Base-by-base conservation (phyloP, 257 asterid genomes). In the Rubia yunnanensis region DNA sequence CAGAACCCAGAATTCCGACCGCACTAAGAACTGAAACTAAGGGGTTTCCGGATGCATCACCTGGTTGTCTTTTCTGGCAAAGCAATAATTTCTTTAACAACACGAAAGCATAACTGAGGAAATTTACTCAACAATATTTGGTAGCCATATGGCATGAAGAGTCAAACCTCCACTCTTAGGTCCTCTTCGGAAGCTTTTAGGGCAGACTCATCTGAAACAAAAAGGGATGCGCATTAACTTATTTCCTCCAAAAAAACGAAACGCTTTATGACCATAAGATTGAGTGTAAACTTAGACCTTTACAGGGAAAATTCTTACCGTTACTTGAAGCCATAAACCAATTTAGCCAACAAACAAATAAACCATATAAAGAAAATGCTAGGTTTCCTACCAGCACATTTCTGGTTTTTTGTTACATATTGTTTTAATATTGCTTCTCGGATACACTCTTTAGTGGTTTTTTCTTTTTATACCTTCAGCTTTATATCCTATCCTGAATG, bases 1-100 rank as follows among this genome's bases (percentile, higher is more conserved):
- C 95, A 1, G 95, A 71, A 38, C 86, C 86, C 60, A 82, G 56
- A 65, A 86, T 58, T 71, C 95, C 95, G 24, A 85, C 66, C 65
- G 74, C 86, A 65, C 86, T 80, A 63, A 91, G 74, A 77, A 88
- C 78, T 55, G 94, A 66, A 57, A 86, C 64, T 59, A 79, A 70
- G 10, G 87, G 76, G 77, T 73, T 79, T 58, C 58, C 63, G 41
- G 80, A 66, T 46, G 79, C 69, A 67, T 69, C 79, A 61, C 70
- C 84, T 64, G 74, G 80, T 69, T 63, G 74, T n/a, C 77, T 72
- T 64, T 68, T 76, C 89, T 78, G 74, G 44, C 72, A 82, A 53
- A 69, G 71, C 66, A 76, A 73, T 53, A 71, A 48, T 68, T 70
- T 58, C 23, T 63, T 70, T 69, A 61, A 73, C 31, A 55, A n/a